These are phyloP conservation scores for Alternaria arborescens DNA, from an alignment of 2,329 filamentous ascomycete genomes.

Conservation along the genomic window DNA sequence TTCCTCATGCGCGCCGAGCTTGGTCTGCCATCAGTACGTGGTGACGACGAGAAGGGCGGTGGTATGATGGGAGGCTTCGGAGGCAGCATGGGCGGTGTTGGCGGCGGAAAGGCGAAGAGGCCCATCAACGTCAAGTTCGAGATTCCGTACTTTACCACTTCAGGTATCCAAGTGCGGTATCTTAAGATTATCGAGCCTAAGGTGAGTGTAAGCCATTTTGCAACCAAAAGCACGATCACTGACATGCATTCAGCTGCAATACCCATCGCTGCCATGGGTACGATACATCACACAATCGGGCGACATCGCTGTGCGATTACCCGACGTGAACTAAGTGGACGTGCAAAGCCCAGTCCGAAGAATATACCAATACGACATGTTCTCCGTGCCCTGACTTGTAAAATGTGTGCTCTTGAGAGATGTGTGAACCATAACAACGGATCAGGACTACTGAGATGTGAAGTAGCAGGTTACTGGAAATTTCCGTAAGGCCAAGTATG, in stretches of 20 bases:
- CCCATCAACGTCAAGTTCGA: conserved; percentile 99
- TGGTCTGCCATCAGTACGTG: conserved; percentile 89
- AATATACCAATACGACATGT: conserved; percentile 4
- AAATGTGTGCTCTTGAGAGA: background rate
- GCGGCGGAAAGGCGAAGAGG: conserved; percentile 84
- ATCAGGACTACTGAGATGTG: background rate
- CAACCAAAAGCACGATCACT: background rate
- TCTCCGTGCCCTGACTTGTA: background rate
- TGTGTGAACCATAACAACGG: background rate
- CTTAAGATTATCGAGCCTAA: conserved; percentile 99
- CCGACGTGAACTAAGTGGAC: conserved; percentile 75
- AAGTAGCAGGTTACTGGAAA: background rate
- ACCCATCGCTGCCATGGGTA: conserved; percentile 96
- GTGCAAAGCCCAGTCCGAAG: background rate
- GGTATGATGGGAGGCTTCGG: conserved; percentile 98
- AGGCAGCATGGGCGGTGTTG: conserved; percentile 92
- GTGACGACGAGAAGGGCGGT: conserved; percentile 93
- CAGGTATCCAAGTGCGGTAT: conserved; percentile 97
- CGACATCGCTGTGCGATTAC: conserved; percentile 92
- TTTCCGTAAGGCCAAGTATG: background rate
- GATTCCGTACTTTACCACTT: conserved; percentile 99
- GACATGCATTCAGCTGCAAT: conserved; percentile 78
- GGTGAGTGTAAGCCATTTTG: conserved; percentile 64
- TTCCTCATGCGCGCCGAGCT: conserved; percentile 98
- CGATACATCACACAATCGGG: conserved; percentile 98